Evolutionary conservation across 2,329 filamentous ascomycete genomes (phyloP), one percentile per base, ranked within the genome.

Genomic region (Aspergillus intermedius): DNA sequence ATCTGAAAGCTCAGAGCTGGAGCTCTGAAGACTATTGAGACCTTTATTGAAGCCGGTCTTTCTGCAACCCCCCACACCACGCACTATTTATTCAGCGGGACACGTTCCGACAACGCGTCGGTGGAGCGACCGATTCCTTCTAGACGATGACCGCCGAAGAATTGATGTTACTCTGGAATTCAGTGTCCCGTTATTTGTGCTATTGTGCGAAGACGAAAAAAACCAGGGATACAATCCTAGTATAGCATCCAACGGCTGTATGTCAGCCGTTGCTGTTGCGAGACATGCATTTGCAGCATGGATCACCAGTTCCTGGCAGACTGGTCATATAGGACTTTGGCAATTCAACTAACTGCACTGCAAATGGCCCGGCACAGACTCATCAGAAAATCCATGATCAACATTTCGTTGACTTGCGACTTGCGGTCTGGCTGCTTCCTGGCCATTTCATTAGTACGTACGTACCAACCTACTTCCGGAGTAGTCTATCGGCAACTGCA

Each of bases 281-380:
- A 22, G 22, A n/a, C 13, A n/a, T 43, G 41, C 41, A 43, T 43
- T 39, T n/a, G 15, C 41, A 43, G 41, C 23, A 43, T 41, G 41
- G 41, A 43, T 43, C 41, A 43, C 23, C 41, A 22, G 23, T 43
- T 43, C 22, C 15, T 43, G 13, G n/a, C 22, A 28, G 41, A 40
- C 37, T 19, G 37, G 37, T 40, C 37, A 40, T 40, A 40, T 37
- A 37, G 17, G 34, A 37, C n/a, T 37, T 15, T 37, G n/a, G 34
- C 17, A 37, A 17, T 15, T 8, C 34, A n/a, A 19, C 34, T 37
- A 6, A 37, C 34, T 37, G n/a, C n/a, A n/a, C 9, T 37, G 34
- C n/a, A 15, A 15, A 15, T 37, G n/a, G 34, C 34, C n/a, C 4
- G 10, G 25, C 9, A 10, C 25, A 10, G 25, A 12, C 25, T 30